Percentiles rank a stretch among this genome's conserved stretches.
These are phyloP conservation scores for Fusarium foetens DNA, from an alignment of 2,329 filamentous ascomycete species.

Conservation along the genomic window DNA sequence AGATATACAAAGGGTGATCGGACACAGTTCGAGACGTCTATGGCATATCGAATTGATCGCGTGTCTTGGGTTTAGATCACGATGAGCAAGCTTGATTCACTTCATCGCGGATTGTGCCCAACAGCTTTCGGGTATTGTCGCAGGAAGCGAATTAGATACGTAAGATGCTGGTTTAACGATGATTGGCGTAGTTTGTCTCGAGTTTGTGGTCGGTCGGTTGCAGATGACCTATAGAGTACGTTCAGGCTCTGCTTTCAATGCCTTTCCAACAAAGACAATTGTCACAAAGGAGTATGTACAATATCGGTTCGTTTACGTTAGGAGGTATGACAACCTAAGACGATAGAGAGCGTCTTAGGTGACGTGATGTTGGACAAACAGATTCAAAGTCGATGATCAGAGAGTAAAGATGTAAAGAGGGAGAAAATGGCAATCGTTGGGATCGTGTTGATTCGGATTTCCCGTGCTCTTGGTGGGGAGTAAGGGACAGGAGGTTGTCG, in stretches of 20 bases:
- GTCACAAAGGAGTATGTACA: slow-evolving; percentile 17
- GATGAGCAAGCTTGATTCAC: slow-evolving; percentile 27
- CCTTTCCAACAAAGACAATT: background rate
- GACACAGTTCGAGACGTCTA: slow-evolving; percentile 2
- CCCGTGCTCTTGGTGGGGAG: slow-evolving; percentile 1
- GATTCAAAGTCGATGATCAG: background rate
- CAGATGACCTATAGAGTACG: background rate
- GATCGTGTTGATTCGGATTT: background rate
- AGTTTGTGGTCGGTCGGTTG: slow-evolving; percentile 8
- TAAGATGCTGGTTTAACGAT: slow-evolving; percentile 20
- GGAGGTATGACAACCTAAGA: background rate
- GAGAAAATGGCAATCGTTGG: slow-evolving; percentile 1
- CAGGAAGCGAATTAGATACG: slow-evolving; percentile 23
- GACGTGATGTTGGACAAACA: background rate
- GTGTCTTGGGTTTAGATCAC: slow-evolving; percentile 22
- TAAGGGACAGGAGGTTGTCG: background rate
- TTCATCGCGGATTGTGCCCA: slow-evolving; percentile 25
- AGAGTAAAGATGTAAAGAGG: background rate
- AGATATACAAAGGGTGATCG: background rate
- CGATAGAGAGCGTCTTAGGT: background rate
- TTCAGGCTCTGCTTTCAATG: background rate
- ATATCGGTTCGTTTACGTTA: background rate
- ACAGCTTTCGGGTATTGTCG: slow-evolving; percentile 11
- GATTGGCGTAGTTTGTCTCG: slow-evolving; percentile 9
- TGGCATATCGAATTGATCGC: slow-evolving; percentile 24